phyloP scores from a whole-genome alignment of 208 protist species.

The Novymonas esmeraldas region DNA sequence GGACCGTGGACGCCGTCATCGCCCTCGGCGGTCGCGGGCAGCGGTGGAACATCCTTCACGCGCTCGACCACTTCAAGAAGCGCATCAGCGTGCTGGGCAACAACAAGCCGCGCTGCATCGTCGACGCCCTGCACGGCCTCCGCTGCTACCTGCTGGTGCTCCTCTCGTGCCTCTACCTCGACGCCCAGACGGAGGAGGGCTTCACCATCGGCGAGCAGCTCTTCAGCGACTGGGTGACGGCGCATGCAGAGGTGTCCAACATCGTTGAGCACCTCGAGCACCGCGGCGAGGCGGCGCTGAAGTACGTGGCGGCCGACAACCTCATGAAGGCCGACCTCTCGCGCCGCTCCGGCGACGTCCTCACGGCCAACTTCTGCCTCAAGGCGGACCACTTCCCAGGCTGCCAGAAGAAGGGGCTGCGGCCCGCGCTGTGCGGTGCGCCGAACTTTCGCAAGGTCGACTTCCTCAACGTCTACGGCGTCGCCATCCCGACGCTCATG shows the following conservation, averaged over 20 bases:
- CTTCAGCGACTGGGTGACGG: constrained; percentile 76
- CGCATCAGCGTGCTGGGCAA: constrained; percentile 38
- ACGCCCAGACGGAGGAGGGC: constrained; percentile 40
- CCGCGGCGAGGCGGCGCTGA: constrained; percentile 65
- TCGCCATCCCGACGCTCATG: constrained; percentile 82
- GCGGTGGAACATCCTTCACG: constrained; percentile 83
- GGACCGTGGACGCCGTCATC: constrained; percentile 73
- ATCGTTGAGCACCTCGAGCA: constrained; percentile 76
- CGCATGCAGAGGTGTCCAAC: constrained; percentile 71
- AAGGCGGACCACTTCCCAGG: constrained; percentile 93
- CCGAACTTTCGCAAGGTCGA: constrained; percentile 90
- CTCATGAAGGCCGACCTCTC: constrained; percentile 78
- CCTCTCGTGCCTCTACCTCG: constrained; percentile 80
- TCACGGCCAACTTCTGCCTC: constrained; percentile 87
- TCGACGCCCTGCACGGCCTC: constrained; percentile 65
- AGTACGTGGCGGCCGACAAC: constrained; percentile 68
- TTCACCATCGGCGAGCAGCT: constrained; percentile 28
- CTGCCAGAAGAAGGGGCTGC: constrained; percentile 88
- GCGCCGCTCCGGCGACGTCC: constrained; percentile 75
- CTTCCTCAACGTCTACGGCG: constrained; percentile 85
- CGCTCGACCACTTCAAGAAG: constrained; percentile 68
- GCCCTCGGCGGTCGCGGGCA: constrained; percentile 62
- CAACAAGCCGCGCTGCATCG: constrained; percentile 63
- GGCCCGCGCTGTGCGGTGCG: constrained; percentile 79
- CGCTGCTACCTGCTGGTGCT: constrained; percentile 86